phyloP scores from a whole-genome alignment of 306 rosid species.

The Glycine soja region DNA sequence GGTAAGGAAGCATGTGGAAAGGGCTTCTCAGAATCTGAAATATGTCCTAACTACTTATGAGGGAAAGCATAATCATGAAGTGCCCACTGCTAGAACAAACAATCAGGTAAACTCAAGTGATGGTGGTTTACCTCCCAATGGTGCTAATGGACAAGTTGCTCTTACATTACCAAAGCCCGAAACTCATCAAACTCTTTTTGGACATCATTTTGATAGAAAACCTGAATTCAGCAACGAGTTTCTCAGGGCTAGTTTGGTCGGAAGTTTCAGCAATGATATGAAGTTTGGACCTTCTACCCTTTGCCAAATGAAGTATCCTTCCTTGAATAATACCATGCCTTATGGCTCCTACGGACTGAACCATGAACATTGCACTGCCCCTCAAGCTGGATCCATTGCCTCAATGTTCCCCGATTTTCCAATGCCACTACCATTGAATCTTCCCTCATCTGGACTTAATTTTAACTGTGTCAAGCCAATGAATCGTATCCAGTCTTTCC shows the following conservation, averaged over 20 bases:
- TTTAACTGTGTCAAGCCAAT: slow-evolving; percentile 55
- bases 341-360: slow-evolving; percentile 59
- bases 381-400: slow-evolving; percentile 54
- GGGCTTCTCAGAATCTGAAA: slow-evolving; percentile 84
- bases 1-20: slow-evolving; percentile 92
- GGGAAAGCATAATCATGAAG: slow-evolving; percentile 89
- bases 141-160: slow-evolving; percentile 56
- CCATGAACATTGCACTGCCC: slow-evolving; percentile 48
- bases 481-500: slow-evolving; percentile 58
- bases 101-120: slow-evolving; percentile 59
- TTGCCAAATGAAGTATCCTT: slow-evolving; percentile 67
- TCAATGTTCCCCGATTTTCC: slow-evolving; percentile 67
- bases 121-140: slow-evolving; percentile 44
- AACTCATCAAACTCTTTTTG: slow-evolving; percentile 61
- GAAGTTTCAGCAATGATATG: slow-evolving; percentile 59
- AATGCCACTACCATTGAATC: slow-evolving; percentile 66
- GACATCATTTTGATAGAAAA: slow-evolving; percentile 69
- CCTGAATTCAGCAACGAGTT: slow-evolving; percentile 63
- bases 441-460: slow-evolving; percentile 61
- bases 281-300: slow-evolving; percentile 69
- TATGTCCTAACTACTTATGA: slow-evolving; percentile 80
- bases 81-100: slow-evolving; percentile 79
- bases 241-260: slow-evolving; percentile 57
- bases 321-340: slow-evolving; percentile 58
- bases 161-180: slow-evolving; percentile 55